phyloP scores from a whole-genome alignment of 345 rosid genomes.

The Lenwebbia sp. region DNA sequence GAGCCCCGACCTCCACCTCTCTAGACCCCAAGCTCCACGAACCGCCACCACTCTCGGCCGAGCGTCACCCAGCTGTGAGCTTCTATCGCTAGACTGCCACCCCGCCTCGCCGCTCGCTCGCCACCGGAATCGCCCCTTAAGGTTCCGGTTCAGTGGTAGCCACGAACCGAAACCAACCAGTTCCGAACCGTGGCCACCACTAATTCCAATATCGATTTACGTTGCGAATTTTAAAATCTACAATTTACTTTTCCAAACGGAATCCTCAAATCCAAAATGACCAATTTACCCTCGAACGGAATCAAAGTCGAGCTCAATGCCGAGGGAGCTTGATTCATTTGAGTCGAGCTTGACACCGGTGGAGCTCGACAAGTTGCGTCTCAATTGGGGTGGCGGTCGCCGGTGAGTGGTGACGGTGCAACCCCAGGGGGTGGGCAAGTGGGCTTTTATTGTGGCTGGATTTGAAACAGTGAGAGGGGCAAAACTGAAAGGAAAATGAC shows the following conservation, averaged over 20 bases:
- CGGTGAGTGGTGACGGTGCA: too few relatives aligned
- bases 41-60: too few relatives aligned
- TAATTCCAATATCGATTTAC: background rate
- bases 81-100: too few relatives aligned
- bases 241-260: background rate
- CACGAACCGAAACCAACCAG: too few relatives aligned
- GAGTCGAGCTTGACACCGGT: background rate
- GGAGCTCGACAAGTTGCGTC: background rate
- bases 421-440: too few relatives aligned
- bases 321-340: background rate
- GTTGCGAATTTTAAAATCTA: background rate
- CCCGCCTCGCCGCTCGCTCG: too few relatives aligned
- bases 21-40: too few relatives aligned
- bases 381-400: background rate
- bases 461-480: background rate
- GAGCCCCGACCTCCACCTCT: too few relatives aligned
- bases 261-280: background rate
- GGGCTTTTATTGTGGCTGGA: background rate
- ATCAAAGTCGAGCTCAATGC: background rate
- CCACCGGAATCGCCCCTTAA: too few relatives aligned
- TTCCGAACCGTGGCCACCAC: too few relatives aligned
- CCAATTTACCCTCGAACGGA: background rate
- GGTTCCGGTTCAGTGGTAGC: too few relatives aligned
- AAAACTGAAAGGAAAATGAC: background rate
- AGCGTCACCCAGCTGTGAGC: too few relatives aligned